Base-by-base conservation (phyloP, 352 stramenopile species). In the Pythium pectinolyticum region DNA sequence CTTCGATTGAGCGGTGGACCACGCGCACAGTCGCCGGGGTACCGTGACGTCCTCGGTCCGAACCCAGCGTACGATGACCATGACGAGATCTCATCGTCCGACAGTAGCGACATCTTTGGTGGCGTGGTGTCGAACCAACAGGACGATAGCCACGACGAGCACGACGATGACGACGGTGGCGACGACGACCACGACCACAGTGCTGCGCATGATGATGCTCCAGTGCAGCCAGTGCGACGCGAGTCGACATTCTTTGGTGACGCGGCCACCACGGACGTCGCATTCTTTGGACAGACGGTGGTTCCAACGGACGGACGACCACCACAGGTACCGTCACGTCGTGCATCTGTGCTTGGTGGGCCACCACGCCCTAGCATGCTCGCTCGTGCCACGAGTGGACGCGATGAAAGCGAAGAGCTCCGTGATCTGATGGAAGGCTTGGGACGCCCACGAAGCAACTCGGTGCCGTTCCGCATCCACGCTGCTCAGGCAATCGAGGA, bases 391-490 rank as follows among this genome's bases (percentile, higher is more conserved):
- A n/a, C 20, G 43, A 57, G 57, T 22, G 55, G 43, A 9, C 57
- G 62, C 14, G 78, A 86, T 28, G 78, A 91, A 30, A 80, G 72
- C 32, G 72, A 85, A 5, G 80, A 91, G 43, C 73, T 89, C 10
- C 80, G 78, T 27, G 69, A 79, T 43, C 53, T 89, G 7, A 84
- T 88, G 76, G 78, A 82, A 43, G 75, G 73, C 14, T 69, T 91
- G 20, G 74, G 72, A n/a, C 80, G 80, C 17, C 82, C 78, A 27
- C 80, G 82, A 10, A 91, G 82, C 55, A 83, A 69, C 40, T 91
- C 82, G 32, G 37, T 82, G 20, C 82, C 82, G 5, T 82, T 87
- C 53, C 66, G 75, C 15, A 14, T n/a, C n/a, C n/a, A n/a, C n/a
- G n/a, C n/a, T n/a, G n/a, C 43, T 4, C 43, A 31, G 9, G 19